phyloP scores from a whole-genome alignment of 1,284 basidiomycete species.

The Ganoderma sinense region DNA sequence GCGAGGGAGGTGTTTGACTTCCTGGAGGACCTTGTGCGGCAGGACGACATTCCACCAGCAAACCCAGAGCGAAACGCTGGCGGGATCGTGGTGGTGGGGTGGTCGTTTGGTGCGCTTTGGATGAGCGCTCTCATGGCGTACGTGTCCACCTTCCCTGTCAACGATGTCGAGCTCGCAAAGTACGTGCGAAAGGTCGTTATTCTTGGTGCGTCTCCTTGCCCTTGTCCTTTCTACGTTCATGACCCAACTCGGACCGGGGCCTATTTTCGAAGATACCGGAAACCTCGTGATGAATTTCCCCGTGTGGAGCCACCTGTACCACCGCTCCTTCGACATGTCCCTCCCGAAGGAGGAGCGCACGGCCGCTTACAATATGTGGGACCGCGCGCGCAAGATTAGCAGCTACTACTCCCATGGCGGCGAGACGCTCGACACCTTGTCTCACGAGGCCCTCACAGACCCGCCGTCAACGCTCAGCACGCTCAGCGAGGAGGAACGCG shows the following conservation, averaged over 20 bases:
- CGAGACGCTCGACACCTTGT: slow-evolving; percentile 17
- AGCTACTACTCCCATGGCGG: slow-evolving; percentile 36
- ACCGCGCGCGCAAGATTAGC: neutral
- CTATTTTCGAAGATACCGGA: neutral
- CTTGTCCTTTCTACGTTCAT: neutral
- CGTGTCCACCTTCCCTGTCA: slow-evolving; percentile 5
- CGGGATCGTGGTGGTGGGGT: slow-evolving; percentile 24
- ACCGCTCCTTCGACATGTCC: neutral
- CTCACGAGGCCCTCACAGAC: slow-evolving; percentile 9
- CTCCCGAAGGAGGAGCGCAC: neutral
- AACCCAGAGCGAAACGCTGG: slow-evolving; percentile 7
- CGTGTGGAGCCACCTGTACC: neutral
- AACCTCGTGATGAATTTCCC: neutral
- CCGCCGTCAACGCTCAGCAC: slow-evolving; percentile 23
- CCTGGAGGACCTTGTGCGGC: slow-evolving; percentile 18
- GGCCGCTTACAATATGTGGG: slow-evolving; percentile 2
- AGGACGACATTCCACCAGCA: slow-evolving; percentile 7
- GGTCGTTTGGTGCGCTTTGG: slow-evolving; percentile 23
- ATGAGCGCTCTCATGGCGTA: slow-evolving; percentile 25
- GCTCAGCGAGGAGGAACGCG: slow-evolving; percentile 24
- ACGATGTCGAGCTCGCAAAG: slow-evolving; percentile 12
- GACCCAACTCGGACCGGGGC: too few relatives aligned
- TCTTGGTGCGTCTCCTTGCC: slow-evolving; percentile 11
- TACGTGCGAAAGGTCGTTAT: slow-evolving; percentile 19
- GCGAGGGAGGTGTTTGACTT: slow-evolving; percentile 24